Base-by-base conservation (phyloP, 2,329 filamentous ascomycete genomes). In the Bipolaris sorokiniana region DNA sequence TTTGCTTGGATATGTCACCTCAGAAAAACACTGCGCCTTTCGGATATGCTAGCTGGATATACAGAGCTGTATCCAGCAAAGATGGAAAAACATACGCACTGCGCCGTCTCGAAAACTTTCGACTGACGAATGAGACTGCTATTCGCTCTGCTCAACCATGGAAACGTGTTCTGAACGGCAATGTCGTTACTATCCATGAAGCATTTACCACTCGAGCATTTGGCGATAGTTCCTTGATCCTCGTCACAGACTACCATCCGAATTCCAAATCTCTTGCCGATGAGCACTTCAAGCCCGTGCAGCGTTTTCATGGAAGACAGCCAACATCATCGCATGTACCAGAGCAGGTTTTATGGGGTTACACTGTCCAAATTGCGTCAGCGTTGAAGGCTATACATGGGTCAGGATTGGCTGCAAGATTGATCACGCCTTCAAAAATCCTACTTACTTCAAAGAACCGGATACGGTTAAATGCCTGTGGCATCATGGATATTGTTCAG, bases 171-270 rank as follows among this genome's bases (percentile, higher is more conserved):
- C 85, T 86, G 70, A 94, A 89, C 69, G 90, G 88, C 54, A 91
- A 87, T 63, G 86, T 98, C 18, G 94, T 98, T 28, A 90, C 89
- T 0, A 86, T 96, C 7, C 88, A 96, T 69, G 92, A 97, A 76
- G 92, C 91, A 0, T 99, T 99, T 70, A 99, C 95, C 0, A 96
- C 92, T 11, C 84, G 92, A 59, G 91, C 90, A 23, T 99, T 99
- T 76, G 91, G 92, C 53, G 95, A 98, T 75, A 96, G 91, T 77
- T 98, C 95, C 3, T 84, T 99, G 52, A 90, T 99, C 47, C 90
- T 99, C 69, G 92, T 96, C 22, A 95, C 92, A 60, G 92, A 96
- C 74, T 99, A 97, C 71, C 91, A 95, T 70, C 94, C 95, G 1
- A 83, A 95, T 18, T 91, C 94, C 2, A 96, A 95, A 76, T 97